Evolutionary conservation across 78 protist genomes (phyloP), one percentile per base, ranked within the genome.

Genomic region (Salpingoeca rosetta): DNA sequence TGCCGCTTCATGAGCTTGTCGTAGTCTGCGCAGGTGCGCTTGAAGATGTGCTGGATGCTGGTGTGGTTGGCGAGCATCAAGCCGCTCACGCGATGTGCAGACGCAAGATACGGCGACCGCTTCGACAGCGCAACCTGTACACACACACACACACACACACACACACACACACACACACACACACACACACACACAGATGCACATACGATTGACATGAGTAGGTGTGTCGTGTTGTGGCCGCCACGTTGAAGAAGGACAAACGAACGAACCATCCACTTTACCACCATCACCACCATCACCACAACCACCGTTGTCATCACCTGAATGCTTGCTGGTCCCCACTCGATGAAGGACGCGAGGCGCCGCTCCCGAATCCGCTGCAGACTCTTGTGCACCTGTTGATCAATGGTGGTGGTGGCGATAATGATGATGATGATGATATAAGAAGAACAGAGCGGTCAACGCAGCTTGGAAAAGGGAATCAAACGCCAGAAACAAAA

Each of bases 321-420:
- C 88, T 98, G 99, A 37, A 98, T 96, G 43, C 90, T 76, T 1
- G 99, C 99, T 0, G 99, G 99, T 0, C 99, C 99, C 99, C 99
- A 98, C 11, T 98, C 97, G 72, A 98, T 98, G 86, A 98, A 98
- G 44, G 92, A 76, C 37, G 93, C 98, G 40, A 94, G 88, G 75
- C 92, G 89, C 26, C 97, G 88, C 82, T 96, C 98, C 37, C 96
- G 90, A 36, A 98, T 95, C 42, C 98, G 84, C 74, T 97, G 98
- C 41, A 98, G 91, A 38, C 94, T 80, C 92, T 97, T 95, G 92
- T 98, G 99, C 40, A 98, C 97, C 87, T 84, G 82, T 26, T 24
- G 2, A 0, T 22, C 37, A 1, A 24, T 10, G 37, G 25, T 22
- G 56, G 72, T 22, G 35, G 72, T 7, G 83, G 35, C n/a, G n/a